Evolutionary conservation across 192 early-diverging fungal species (phyloP).

Genomic region (Chytriomyces hyalinus): DNA sequence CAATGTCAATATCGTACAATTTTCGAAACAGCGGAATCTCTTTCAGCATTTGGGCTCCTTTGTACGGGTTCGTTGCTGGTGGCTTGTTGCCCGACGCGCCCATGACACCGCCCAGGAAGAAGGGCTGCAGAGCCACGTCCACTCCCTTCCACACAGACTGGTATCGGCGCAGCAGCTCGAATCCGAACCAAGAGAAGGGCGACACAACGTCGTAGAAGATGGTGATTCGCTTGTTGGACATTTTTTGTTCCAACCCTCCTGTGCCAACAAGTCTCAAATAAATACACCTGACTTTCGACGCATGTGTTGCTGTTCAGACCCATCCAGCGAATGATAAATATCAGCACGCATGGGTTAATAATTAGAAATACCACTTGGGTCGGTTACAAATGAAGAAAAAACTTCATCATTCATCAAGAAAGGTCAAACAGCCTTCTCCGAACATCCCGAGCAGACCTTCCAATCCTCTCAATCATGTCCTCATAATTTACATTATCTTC

Average conservation of each 20-base stretch:
- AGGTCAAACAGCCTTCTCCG: too few relatives aligned
- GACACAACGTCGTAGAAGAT: conserved; percentile 36
- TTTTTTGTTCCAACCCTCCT: background rate
- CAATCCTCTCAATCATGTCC: conserved; percentile 15
- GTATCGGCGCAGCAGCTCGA: conserved; percentile 35
- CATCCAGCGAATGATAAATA: too few relatives aligned
- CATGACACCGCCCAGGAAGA: conserved; percentile 51
- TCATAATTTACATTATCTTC: conserved; percentile 1
- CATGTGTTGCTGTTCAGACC: background rate
- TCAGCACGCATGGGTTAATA: too few relatives aligned
- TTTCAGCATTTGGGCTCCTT: conserved; percentile 41
- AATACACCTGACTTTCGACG: conserved; percentile 9
- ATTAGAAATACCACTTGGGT: too few relatives aligned
- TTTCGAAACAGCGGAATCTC: conserved; percentile 17
- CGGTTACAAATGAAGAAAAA: too few relatives aligned
- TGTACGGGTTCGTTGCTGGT: conserved; percentile 47
- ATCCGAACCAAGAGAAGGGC: conserved; percentile 39
- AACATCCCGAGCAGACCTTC: background rate
- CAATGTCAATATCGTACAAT: conserved; percentile 31
- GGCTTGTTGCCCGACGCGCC: conserved; percentile 39
- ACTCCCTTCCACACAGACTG: conserved; percentile 35
- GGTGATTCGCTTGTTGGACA: background rate
- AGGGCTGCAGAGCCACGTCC: conserved; percentile 39
- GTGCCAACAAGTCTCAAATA: too few relatives aligned
- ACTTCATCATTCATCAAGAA: too few relatives aligned